A percentile compares a stretch with the other conserved stretches of the same genome.
phyloP scores from a whole-genome alignment of 2,329 filamentous ascomycete species.

The Talaromyces funiculosus region DNA sequence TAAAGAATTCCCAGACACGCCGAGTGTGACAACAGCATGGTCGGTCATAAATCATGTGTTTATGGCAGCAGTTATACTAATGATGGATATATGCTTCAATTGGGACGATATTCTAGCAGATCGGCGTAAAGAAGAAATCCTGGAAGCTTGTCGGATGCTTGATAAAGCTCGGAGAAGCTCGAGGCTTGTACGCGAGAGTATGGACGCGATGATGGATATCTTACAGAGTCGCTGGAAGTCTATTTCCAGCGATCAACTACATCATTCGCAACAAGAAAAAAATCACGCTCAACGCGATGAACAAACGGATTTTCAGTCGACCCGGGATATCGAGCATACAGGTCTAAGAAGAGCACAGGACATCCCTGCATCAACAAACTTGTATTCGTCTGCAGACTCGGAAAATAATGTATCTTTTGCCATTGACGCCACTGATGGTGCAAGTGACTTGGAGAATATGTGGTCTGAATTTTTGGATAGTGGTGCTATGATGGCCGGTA shows the following conservation, averaged over 20 bases:
- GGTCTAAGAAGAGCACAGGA: not conserved
- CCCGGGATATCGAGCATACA: not conserved
- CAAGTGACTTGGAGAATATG: constrained; percentile 25
- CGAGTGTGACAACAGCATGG: constrained; percentile 26
- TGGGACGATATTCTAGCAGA: constrained; percentile 33
- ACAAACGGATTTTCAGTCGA: not conserved
- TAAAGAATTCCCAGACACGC: constrained; percentile 21
- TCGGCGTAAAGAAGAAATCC: constrained; percentile 31
- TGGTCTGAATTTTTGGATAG: constrained; percentile 29
- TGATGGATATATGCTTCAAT: constrained; percentile 39
- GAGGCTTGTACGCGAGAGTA: constrained; percentile 26
- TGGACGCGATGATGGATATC: constrained; percentile 35
- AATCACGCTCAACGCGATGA: not conserved
- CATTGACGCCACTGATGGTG: not conserved
- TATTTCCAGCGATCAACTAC: not conserved
- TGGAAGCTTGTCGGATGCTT: constrained; percentile 34
- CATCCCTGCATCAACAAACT: not conserved
- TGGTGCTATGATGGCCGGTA: constrained; percentile 20
- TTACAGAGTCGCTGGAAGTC: constrained; percentile 29
- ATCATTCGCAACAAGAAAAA: not conserved
- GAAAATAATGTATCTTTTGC: not conserved
- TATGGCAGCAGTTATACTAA: constrained; percentile 34
- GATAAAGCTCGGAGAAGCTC: constrained; percentile 31
- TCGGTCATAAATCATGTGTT: constrained; percentile 37
- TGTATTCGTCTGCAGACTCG: not conserved